phyloP scores from a whole-genome alignment of 2,329 filamentous ascomycete genomes.

The Fusarium pseudoanthophilum region DNA sequence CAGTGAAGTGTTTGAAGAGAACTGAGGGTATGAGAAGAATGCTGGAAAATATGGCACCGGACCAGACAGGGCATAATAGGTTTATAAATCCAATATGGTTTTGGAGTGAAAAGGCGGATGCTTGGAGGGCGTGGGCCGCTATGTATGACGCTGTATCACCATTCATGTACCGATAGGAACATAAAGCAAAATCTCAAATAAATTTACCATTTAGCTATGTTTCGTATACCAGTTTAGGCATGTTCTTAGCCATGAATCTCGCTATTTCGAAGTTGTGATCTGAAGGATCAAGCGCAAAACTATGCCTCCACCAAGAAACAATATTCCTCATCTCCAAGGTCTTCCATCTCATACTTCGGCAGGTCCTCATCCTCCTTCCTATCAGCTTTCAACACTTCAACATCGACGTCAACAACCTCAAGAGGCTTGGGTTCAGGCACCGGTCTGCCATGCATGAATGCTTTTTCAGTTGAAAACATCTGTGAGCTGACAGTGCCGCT shows the following conservation, averaged over 20 bases:
- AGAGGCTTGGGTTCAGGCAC: background rate
- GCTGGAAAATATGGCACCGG: background rate
- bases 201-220: background rate
- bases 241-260: no score
- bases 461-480: background rate
- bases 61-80: background rate
- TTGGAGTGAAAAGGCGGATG: background rate
- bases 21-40: background rate
- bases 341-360: background rate
- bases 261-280: accelerated
- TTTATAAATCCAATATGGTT: background rate
- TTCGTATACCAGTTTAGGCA: no score
- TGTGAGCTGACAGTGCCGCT: background rate
- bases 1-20: background rate
- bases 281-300: accelerated
- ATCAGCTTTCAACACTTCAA: background rate
- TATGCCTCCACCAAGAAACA: background rate
- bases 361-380: background rate
- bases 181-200: background rate
- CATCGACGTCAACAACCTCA: background rate
- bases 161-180: background rate
- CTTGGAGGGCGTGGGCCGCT: background rate
- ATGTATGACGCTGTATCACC: background rate
- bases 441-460: background rate
- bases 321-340: background rate